Evolutionary conservation across 768 basidiomycete genomes (phyloP), one percentile per base, ranked within the genome.

Genomic region (Leucosporidium scottii): DNA sequence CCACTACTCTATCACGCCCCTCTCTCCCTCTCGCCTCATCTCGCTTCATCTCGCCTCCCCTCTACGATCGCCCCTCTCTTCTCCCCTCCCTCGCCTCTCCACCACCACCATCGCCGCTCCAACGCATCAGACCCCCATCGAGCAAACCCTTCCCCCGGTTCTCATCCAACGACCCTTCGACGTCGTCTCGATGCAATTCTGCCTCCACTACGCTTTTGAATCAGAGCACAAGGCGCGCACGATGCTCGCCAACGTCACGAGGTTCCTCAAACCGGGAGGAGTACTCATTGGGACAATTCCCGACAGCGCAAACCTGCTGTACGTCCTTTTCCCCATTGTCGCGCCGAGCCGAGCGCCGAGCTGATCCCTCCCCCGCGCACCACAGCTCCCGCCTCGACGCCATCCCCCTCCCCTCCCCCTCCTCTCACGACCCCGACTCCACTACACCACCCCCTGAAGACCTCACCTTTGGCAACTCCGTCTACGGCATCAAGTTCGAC

Each of bases 161-260:
- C 59, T 64, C 25, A 34, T 60, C 36, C 56, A 64, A 28, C 30
- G 83, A 36, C 87, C 87, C 8, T 96, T 96, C 76, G 96, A 98
- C 75, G 90, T 92, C 65, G 92, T 98, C 8, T 90, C 91, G 3
- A 91, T 97, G 91, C 96, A 99, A 77, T 99, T 99, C 78, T 98
- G 96, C 79, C 97, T 99, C 90, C 96, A 99, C 78, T 98, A 99
- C 76, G 96, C 96, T 12, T 98, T 99, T 77, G 93, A 98, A 78
- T 88, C 84, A n/a, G 84, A 85, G 36, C 81, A 84, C 66, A 96
- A 96, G 76, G 89, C 86, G 30, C 84, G 90, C 39, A 87, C 85
- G 77, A 96, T 99, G 96, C 85, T 99, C 39, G 83, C 86, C 48
- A 99, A 99, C 77, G 93, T 93, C 36, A 84, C 85, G 65, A 79